Evolutionary conservation across 2,329 filamentous ascomycete genomes (phyloP).

Genomic region (Pseudocercospora ulei): DNA sequence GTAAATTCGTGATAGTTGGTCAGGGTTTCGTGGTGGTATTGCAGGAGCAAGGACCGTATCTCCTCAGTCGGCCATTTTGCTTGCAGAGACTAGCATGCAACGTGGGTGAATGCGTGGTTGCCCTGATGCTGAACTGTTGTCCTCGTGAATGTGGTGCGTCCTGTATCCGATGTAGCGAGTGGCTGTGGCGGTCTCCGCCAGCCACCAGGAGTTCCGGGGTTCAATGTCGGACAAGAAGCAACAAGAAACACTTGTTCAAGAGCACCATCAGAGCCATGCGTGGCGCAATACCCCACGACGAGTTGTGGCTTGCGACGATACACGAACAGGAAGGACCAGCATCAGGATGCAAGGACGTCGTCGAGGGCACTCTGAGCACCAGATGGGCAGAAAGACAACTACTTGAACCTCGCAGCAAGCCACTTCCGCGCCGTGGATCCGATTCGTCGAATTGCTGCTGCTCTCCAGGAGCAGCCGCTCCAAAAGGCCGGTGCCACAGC

Average conservation of each 20-base stretch:
- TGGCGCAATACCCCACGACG: conserved; percentile 39
- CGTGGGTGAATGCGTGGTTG: too few relatives aligned
- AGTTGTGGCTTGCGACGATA: conserved; percentile 45
- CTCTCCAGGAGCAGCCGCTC: conserved; percentile 37
- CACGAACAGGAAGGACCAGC: conserved; percentile 46
- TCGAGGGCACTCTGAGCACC: conserved; percentile 40
- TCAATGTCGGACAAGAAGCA: conserved; percentile 15
- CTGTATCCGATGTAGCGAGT: conserved; percentile 1
- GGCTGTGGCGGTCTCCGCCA: conserved; percentile 10
- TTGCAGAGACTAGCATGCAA: conserved; percentile 1
- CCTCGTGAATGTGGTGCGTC: conserved; percentile 4
- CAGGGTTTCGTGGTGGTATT: conserved; percentile 6
- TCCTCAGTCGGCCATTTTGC: conserved; percentile 3
- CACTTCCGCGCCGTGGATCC: conserved; percentile 44
- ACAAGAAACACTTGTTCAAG: conserved; percentile 28
- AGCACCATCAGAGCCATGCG: conserved; percentile 27
- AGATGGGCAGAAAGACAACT: conserved; percentile 38
- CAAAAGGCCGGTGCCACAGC: conserved; percentile 45
- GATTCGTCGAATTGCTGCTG: conserved; percentile 22
- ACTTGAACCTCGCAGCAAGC: conserved; percentile 39
- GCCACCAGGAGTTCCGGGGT: conserved; percentile 8
- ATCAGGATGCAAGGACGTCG: conserved; percentile 38
- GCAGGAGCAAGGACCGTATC: background rate
- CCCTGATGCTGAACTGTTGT: background rate
- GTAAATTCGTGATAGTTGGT: conserved; percentile 3